Conservation (phyloP, 345 rosid species). For the Brassica juncea region DNA sequence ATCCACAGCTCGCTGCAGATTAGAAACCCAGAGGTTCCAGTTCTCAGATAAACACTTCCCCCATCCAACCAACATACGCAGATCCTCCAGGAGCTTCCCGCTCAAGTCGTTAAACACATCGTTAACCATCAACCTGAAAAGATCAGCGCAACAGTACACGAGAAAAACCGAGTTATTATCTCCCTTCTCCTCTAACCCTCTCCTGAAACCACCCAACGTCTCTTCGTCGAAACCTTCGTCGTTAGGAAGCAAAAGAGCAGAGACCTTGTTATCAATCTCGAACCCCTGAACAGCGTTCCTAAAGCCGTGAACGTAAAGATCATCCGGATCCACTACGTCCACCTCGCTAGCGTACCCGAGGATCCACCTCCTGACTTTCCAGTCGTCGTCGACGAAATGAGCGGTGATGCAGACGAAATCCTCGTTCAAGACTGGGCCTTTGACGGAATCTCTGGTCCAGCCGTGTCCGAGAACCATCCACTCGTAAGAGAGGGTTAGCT, state of each 20-base stretch:
- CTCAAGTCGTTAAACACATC: neutral
- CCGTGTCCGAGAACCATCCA: neutral
- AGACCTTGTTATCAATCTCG: slow-evolving; percentile 28
- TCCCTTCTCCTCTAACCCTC: slow-evolving; percentile 1
- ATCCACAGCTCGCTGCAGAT: slow-evolving; percentile 18
- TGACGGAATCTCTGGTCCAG: neutral
- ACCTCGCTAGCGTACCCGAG: neutral
- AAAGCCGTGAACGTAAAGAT: neutral
- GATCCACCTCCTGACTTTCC: slow-evolving; percentile 24
- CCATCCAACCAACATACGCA: slow-evolving; percentile 23
- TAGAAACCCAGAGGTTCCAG: neutral
- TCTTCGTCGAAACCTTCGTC: neutral
- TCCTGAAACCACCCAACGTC: slow-evolving; percentile 4
- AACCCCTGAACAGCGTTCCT: slow-evolving; percentile 9
- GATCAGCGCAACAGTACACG: slow-evolving; percentile 23
- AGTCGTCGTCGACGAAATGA: slow-evolving; percentile 32
- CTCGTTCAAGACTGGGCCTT: slow-evolving; percentile 12
- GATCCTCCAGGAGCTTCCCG: neutral
- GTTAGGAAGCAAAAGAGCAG: slow-evolving; percentile 18
- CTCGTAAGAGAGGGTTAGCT: slow-evolving; percentile 17
- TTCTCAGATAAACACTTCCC: neutral
- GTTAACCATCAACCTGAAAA: slow-evolving; percentile 29
- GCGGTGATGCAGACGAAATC: slow-evolving; percentile 17
- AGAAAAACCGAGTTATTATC: neutral
- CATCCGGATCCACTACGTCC: neutral